Evolutionary conservation across 768 basidiomycete species (phyloP), one percentile per base, ranked within the genome.

Genomic region (Auriscalpium microsporum): DNA sequence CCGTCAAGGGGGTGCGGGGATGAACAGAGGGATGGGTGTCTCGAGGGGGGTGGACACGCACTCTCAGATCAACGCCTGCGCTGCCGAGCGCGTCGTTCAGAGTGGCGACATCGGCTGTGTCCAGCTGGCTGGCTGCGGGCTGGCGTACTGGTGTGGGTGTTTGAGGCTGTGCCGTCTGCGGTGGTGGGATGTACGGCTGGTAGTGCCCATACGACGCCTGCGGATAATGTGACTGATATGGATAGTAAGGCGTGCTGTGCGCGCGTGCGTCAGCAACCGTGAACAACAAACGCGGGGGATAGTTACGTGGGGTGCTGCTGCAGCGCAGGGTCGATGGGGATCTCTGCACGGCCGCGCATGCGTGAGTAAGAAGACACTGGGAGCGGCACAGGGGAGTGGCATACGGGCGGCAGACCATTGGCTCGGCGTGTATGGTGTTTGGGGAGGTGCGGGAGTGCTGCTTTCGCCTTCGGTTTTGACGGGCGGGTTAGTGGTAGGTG

Each of bases 61-160:
- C 89, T 66, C 86, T 72, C n/a, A 93, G 71, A 71, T 93, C 90
- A 8, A 93, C 89, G 10, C 90, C 90, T 8, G 89, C 90, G 64
- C 88, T 90, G 5, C 89, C 90, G 1, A 93, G 71, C 4, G 89
- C 90, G 61, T 93, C 90, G 54, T 90, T 91, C 45, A 93, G 64
- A 8, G 86, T 87, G 10, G 88, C 81, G 36, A 91, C 79, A 63
- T 91, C 89, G 4, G 83, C 70, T 3, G 81, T 82, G 61, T 87
- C 86, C 55, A 82, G 56, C 50, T 52, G 59, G 45, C 51, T 56
- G 17, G 56, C 49, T 3, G 58, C 54, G 35, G 58, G 14, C 7
- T 38, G 10, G 50, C 35, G 44, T 17, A 11, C 10, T 9, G 52
- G 40, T n/a, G 52, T 34, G 23, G 42, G 68, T 52, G 53, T 55